Percentiles rank a stretch among this genome's conserved stretches.
Conservation (phyloP, 2,329 filamentous ascomycete genomes). For the Fusarium brachygibbosum region DNA sequence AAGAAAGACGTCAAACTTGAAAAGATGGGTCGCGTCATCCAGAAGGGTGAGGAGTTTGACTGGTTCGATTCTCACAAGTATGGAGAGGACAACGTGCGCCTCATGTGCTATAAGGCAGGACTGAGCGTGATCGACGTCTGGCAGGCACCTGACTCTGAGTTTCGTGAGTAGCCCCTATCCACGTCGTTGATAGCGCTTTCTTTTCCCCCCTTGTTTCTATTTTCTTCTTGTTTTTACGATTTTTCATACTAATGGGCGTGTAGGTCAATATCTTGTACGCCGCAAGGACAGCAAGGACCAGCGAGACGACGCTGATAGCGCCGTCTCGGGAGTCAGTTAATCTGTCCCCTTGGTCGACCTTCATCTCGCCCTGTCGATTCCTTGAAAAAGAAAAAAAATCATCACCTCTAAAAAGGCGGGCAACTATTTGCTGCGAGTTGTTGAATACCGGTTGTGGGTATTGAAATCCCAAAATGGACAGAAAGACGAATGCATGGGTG, state of each 20-base stretch:
- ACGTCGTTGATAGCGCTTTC: background rate
- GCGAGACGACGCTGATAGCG: constrained; percentile 56
- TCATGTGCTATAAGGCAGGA: constrained; percentile 58
- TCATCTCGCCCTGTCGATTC: constrained; percentile 28
- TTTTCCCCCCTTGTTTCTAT: background rate
- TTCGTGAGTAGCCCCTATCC: constrained; percentile 49
- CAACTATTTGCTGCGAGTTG: constrained; percentile 45
- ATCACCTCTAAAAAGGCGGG: constrained; percentile 46
- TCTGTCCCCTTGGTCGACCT: constrained; percentile 17
- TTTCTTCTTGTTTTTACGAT: constrained; percentile 9
- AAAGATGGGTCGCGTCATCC: constrained; percentile 46
- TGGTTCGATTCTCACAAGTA: constrained; percentile 63
- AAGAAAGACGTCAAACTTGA: constrained; percentile 52
- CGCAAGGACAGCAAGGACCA: constrained; percentile 49
- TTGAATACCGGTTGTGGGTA: constrained; percentile 32
- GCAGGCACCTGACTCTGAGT: constrained; percentile 56
- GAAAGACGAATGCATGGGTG: constrained; percentile 25
- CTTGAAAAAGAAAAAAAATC: constrained; percentile 24
- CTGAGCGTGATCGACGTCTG: constrained; percentile 55
- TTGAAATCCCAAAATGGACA: constrained; percentile 29
- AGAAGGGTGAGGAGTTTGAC: constrained; percentile 55
- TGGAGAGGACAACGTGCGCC: constrained; percentile 52
- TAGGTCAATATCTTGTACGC: constrained; percentile 57
- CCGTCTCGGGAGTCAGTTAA: constrained; percentile 52
- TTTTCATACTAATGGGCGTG: constrained; percentile 38